phyloP scores from a whole-genome alignment of 768 basidiomycete species.

The Agaricus blazei region DNA sequence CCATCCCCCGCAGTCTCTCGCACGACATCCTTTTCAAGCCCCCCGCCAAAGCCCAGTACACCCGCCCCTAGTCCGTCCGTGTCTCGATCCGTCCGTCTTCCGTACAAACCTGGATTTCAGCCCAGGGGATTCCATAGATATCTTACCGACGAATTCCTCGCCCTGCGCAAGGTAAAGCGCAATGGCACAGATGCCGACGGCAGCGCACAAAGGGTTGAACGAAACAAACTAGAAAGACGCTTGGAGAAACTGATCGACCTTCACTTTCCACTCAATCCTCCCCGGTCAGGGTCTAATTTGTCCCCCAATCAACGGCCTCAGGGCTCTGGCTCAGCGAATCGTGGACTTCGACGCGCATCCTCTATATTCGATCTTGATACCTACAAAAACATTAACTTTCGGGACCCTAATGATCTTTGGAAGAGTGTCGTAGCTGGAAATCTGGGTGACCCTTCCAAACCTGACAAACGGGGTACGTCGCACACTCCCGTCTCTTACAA shows the following conservation, averaged over 20 bases:
- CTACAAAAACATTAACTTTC: conserved; percentile 46
- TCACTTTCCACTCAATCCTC: conserved; percentile 47
- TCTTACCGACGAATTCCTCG: conserved; percentile 79
- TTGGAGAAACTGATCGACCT: conserved; percentile 82
- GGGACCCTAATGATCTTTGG: conserved; percentile 65
- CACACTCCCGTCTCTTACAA: conserved; percentile 3
- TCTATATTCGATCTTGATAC: conserved; percentile 73
- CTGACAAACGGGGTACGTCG: conserved; percentile 61
- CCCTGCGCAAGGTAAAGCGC: conserved; percentile 32
- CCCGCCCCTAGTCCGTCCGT: background rate
- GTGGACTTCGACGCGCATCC: conserved; percentile 45
- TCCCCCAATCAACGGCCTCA: conserved; percentile 12
- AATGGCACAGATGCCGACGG: conserved; percentile 30
- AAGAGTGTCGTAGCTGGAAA: conserved; percentile 45
- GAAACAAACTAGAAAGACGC: conserved; percentile 78
- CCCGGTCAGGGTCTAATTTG: conserved; percentile 7
- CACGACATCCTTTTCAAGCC: background rate
- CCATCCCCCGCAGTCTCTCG: background rate
- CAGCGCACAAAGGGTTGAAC: conserved; percentile 59
- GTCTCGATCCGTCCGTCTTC: conserved; percentile 31
- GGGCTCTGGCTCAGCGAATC: conserved; percentile 10
- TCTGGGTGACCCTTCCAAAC: conserved; percentile 42
- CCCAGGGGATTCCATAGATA: conserved; percentile 79
- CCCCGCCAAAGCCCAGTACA: background rate
- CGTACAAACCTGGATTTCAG: conserved; percentile 91